phyloP scores from a whole-genome alignment of 805 yeast genomes.

The Torulaspora delbrueckii region DNA sequence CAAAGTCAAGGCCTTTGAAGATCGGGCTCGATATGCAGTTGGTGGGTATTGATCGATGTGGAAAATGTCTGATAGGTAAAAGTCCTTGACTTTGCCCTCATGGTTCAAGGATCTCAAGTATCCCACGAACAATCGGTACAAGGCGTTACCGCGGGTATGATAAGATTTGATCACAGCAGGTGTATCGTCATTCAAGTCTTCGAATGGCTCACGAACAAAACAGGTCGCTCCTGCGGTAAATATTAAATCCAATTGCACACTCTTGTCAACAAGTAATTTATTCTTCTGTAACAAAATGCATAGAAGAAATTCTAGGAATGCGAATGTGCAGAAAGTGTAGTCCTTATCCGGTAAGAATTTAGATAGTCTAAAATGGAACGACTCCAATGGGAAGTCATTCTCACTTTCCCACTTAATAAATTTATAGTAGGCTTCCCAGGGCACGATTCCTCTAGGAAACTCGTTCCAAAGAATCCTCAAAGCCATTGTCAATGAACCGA shows the following conservation, averaged over 20 bases:
- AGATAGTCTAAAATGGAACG: conserved; percentile 36
- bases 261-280: conserved; percentile 30
- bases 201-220: conserved; percentile 24
- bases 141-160: conserved; percentile 34
- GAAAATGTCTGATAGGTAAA: conserved; percentile 33
- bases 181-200: conserved; percentile 26
- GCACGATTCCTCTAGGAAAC: conserved; percentile 35
- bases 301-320: conserved; percentile 36
- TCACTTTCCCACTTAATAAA: conserved; percentile 27
- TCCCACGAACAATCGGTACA: conserved; percentile 34
- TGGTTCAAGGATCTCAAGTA: conserved; percentile 34
- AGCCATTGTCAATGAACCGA: conserved; percentile 29
- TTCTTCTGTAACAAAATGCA: conserved; percentile 31
- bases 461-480: conserved; percentile 35
- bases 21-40: conserved; percentile 30
- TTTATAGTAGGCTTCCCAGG: conserved; percentile 35
- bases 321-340: conserved; percentile 36
- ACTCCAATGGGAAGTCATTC: conserved; percentile 25
- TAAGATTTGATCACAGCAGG: conserved; percentile 34
- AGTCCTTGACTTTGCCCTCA: conserved; percentile 32
- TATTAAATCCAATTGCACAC: conserved; percentile 31
- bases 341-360: conserved; percentile 34
- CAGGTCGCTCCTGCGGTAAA: conserved; percentile 38
- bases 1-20: conserved; percentile 36
- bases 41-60: conserved; percentile 36